Conservation (phyloP, 2,329 filamentous ascomycete genomes). For the Fusarium multiceps region DNA sequence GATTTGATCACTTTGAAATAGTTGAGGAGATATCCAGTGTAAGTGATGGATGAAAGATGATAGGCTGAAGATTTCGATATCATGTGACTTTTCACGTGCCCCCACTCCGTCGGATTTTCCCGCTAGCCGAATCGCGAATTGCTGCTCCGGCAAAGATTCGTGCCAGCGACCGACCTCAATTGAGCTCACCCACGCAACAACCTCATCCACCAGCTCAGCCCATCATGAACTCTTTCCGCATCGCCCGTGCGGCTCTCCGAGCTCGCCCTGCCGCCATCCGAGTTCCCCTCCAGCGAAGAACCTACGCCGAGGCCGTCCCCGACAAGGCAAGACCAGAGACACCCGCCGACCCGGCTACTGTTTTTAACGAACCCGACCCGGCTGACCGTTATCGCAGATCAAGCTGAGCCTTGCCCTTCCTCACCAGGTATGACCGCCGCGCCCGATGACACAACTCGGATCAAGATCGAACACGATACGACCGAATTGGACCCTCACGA, state of each 20-base stretch:
- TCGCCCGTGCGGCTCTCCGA: conserved; percentile 90
- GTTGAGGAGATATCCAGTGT: neutral
- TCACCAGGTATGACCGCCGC: conserved; percentile 83
- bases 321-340: conserved; percentile 72
- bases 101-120: conserved; percentile 52
- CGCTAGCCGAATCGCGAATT: conserved; percentile 55
- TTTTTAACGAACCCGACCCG: conserved; percentile 38
- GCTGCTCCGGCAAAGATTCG: conserved; percentile 60
- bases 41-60: neutral
- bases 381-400: conserved; percentile 67
- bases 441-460: conserved; percentile 25
- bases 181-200: conserved; percentile 59
- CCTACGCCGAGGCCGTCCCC: conserved; percentile 87
- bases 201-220: conserved; percentile 61
- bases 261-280: conserved; percentile 82
- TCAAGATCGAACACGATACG: conserved; percentile 39
- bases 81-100: conserved; percentile 52
- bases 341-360: conserved; percentile 32
- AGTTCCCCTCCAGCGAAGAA: conserved; percentile 83
- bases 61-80: neutral
- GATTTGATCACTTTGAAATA: too few species aligned
- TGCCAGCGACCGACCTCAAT: conserved; percentile 58
- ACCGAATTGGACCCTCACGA: conserved; percentile 46
- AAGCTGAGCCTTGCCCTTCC: conserved; percentile 97
- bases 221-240: conserved; percentile 93